Conservation (phyloP, 345 rosid genomes). For the Eucalyptus marginata region DNA sequence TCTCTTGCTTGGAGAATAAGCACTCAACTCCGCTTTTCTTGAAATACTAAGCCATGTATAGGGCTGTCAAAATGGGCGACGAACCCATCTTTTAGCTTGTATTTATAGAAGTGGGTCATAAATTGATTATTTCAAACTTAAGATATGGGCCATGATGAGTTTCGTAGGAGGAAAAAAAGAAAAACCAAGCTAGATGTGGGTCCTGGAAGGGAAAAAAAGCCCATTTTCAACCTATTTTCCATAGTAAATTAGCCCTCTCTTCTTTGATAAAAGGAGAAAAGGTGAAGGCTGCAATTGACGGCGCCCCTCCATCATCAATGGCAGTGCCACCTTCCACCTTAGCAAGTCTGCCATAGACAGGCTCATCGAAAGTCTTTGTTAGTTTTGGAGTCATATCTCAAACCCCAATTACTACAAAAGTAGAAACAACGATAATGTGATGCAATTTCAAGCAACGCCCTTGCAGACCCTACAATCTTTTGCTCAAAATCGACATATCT, state of each 20-base stretch:
- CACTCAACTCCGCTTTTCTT: background rate
- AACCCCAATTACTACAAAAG: background rate
- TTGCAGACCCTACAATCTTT: background rate
- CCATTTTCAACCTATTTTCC: background rate
- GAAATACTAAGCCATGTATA: rapidly evolving
- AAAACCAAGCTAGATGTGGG: background rate
- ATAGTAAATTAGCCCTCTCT: background rate
- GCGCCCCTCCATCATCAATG: constrained; percentile 16
- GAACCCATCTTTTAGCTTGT: background rate
- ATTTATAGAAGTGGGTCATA: background rate
- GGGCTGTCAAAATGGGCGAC: background rate
- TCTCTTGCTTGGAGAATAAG: background rate
- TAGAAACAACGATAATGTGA: rapidly evolving
- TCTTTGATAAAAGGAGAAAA: background rate
- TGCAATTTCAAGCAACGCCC: background rate
- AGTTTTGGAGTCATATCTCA: background rate
- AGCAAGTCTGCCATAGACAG: constrained; percentile 4
- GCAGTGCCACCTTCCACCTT: constrained; percentile 70
- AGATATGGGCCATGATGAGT: background rate
- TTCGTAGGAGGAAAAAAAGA: background rate
- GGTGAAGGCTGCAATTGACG: background rate
- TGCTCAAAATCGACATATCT: background rate
- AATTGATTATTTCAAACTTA: background rate
- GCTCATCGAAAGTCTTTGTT: background rate
- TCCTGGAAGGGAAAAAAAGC: background rate